Conservation (phyloP, 1,139 yeast species). For the Saccharomyces pastorianus region DNA sequence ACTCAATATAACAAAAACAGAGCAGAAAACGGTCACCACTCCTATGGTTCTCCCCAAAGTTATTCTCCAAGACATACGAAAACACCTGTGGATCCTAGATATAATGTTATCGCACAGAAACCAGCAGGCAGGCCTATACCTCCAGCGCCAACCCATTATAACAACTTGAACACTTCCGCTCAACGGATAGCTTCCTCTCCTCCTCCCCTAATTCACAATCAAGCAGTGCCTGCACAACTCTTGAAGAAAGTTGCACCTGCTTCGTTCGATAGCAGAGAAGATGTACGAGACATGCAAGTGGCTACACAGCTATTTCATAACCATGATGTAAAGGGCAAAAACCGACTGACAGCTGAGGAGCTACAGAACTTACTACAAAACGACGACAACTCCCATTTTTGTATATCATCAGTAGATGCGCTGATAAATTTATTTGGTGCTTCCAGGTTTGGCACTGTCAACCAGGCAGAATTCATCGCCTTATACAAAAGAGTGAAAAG, state of each 20-base stretch:
- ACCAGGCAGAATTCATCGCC: conserved; percentile 28
- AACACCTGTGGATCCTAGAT: not conserved
- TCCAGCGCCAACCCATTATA: not conserved
- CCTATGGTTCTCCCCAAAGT: not conserved
- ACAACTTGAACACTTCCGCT: not conserved
- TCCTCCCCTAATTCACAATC: not conserved
- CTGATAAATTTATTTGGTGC: conserved; percentile 31
- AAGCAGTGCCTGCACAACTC: conserved; percentile 1
- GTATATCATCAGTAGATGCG: conserved; percentile 30
- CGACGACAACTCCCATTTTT: conserved; percentile 30
- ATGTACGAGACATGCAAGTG: conserved; percentile 22
- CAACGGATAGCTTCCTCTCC: not conserved
- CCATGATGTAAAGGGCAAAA: conserved; percentile 27
- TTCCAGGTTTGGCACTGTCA: conserved; percentile 30
- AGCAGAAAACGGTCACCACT: not conserved
- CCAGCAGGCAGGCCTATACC: not conserved
- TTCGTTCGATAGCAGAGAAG: conserved; percentile 10
- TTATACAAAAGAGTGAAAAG: conserved; percentile 29
- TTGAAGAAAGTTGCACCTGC: conserved; percentile 3
- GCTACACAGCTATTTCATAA: conserved; percentile 28
- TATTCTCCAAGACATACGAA: not conserved
- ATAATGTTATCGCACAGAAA: not conserved
- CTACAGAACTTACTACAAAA: conserved; percentile 30
- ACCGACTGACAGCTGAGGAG: conserved; percentile 30
- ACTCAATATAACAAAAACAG: not conserved